These are phyloP conservation scores for Penicillium goetzii DNA, from an alignment of 495 filamentous ascomycete genomes.

Conservation along the genomic window DNA sequence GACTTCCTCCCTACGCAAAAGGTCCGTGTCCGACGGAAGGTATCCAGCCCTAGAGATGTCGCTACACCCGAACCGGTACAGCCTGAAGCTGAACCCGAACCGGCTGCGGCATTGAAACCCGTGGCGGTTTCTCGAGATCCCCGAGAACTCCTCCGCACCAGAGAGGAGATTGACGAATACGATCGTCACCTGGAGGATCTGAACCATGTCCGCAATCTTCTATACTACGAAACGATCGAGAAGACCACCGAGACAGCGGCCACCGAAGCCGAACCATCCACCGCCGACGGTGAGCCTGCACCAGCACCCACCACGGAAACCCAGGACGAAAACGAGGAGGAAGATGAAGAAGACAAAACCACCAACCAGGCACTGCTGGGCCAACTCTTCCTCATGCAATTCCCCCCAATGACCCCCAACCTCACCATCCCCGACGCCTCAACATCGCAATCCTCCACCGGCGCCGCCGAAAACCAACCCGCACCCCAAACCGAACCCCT, in stretches of 20 bases:
- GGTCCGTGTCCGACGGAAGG: conserved; percentile 45
- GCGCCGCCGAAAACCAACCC: conserved; percentile 10
- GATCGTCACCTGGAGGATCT: conserved; percentile 49
- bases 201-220: conserved; percentile 41
- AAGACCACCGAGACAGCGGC: conserved; percentile 21
- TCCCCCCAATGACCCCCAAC: conserved; percentile 58
- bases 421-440: conserved; percentile 40
- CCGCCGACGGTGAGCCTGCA: conserved; percentile 18
- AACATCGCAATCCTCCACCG: conserved; percentile 9
- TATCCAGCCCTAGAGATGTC: conserved; percentile 27
- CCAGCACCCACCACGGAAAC: conserved; percentile 10
- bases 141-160: conserved; percentile 45
- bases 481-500: conserved; percentile 16
- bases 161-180: conserved; percentile 52
- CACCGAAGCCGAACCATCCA: conserved; percentile 19
- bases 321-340: conserved; percentile 19
- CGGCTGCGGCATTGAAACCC: conserved; percentile 7
- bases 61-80: conserved; percentile 11
- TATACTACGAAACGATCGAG: conserved; percentile 31
- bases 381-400: conserved; percentile 57
- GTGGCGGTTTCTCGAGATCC: conserved; percentile 32
- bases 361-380: conserved; percentile 41
- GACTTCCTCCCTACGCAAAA: conserved; percentile 43
- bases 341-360: conserved; percentile 20
- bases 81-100: background rate